Percentiles rank a stretch among this genome's conserved stretches.
These are phyloP conservation scores for Acorus gramineus DNA, from an alignment of 106 monocot species.

Conservation along the genomic window DNA sequence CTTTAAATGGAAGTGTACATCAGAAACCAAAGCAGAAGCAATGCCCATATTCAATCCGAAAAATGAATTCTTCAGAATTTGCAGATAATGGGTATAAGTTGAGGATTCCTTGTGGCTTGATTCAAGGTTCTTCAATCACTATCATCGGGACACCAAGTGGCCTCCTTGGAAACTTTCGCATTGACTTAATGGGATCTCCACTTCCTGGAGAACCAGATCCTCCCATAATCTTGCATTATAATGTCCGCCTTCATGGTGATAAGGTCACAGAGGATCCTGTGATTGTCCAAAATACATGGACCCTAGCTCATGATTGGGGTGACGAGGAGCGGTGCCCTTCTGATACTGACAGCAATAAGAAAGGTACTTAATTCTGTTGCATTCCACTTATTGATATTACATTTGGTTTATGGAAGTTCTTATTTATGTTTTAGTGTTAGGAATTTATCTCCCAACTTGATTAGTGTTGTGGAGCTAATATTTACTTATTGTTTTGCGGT, in stretches of 20 bases:
- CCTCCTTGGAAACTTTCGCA: constrained; percentile 63
- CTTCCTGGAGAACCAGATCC: constrained; percentile 86
- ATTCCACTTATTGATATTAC: too few relatives aligned
- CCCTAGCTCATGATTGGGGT: constrained; percentile 73
- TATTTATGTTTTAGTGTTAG: too few relatives aligned
- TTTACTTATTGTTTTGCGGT: too few relatives aligned
- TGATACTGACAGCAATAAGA: constrained; percentile 28
- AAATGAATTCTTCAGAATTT: constrained; percentile 68
- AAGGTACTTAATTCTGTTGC: constrained; percentile 28
- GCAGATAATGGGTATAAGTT: constrained; percentile 25
- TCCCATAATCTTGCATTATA: constrained; percentile 78
- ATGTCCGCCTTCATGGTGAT: constrained; percentile 89
- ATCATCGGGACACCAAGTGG: constrained; percentile 77
- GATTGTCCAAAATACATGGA: constrained; percentile 96
- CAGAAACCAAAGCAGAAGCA: constrained; percentile 48
- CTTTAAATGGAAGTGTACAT: constrained; percentile 26
- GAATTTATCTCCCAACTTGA: too few relatives aligned
- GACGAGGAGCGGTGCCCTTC: constrained; percentile 83
- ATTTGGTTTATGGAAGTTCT: too few relatives aligned
- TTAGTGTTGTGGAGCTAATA: neutral
- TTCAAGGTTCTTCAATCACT: constrained; percentile 90
- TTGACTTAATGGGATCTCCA: constrained; percentile 60
- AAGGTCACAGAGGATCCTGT: constrained; percentile 90
- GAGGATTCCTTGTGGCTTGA: constrained; percentile 88
- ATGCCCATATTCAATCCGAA: constrained; percentile 81